Evolutionary conservation across 495 filamentous ascomycete species (phyloP), one percentile per base, ranked within the genome.

Genomic region (Massariosphaeria phaeospora): DNA sequence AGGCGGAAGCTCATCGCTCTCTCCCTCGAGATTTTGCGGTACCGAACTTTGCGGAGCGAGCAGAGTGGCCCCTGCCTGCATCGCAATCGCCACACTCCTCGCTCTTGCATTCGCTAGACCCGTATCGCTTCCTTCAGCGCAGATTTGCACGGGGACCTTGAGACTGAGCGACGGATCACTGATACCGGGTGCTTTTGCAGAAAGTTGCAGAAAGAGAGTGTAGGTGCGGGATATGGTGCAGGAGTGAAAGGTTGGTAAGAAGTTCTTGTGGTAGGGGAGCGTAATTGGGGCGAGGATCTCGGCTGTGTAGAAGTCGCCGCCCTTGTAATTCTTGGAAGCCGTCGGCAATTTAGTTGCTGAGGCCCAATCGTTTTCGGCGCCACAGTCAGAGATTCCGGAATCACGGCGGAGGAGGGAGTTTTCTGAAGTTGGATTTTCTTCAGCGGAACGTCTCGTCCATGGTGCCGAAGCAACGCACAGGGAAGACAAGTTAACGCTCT

Each of bases 171-270:
- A 75, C 2, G 83, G 77, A 21, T 73, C 79, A 23, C 73, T 60
- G n/a, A 79, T 70, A 17, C 74, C 74, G 4, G 80, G 74, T 0
- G 81, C 78, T 48, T 81, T 77, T 34, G 87, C 70, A 2, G 80
- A 74, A 47, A 91, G 64, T 7, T 75, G 73, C 42, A 97, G 70
- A 35, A 85, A 83, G 18, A 96, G 75, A 8, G 76, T 72, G 71
- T 98, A 97, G 21, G 83, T 71, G 53, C 93, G 84, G 13, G 85
- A 86, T 25, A 86, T 73, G 61, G 95, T 79, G 70, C 93, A 98
- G 48, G 82, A 80, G 70, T 93, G 84, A 72, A 97, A 98, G 15
- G 88, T 90, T 0, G 93, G 94, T 24, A 93, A 69, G 69, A 91
- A 89, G 1, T 81, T 73, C 55, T 83, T 86, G 59, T 79, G 80